Conservation (phyloP, 1,284 basidiomycete species). For the Ganoderma meredithae region DNA sequence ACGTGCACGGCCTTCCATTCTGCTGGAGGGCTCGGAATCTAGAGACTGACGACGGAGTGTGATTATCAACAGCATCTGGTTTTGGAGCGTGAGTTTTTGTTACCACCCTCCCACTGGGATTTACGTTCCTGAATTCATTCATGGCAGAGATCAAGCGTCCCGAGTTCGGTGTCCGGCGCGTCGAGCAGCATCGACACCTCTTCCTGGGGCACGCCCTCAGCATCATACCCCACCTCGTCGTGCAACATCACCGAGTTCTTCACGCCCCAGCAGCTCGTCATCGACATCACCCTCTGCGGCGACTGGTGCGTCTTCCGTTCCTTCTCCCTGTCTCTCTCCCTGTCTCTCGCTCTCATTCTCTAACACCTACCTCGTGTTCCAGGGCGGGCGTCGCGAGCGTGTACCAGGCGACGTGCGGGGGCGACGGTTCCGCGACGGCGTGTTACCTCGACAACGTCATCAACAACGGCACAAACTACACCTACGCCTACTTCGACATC, state of each 20-base stretch:
- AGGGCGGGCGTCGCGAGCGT: slow-evolving; percentile 56
- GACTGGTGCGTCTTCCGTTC: slow-evolving; percentile 47
- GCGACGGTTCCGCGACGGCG: slow-evolving; percentile 38
- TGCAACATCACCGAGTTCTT: slow-evolving; percentile 62
- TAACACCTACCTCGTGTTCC: neutral
- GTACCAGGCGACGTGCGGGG: slow-evolving; percentile 50
- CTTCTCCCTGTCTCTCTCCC: neutral
- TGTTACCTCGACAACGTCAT: slow-evolving; percentile 62
- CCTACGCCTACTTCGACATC: slow-evolving; percentile 61
- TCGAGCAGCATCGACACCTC: slow-evolving; percentile 54
- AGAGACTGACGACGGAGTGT: slow-evolving; percentile 11
- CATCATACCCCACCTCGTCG: slow-evolving; percentile 56
- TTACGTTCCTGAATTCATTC: neutral
- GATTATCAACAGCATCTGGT: slow-evolving; percentile 61
- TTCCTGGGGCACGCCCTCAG: slow-evolving; percentile 66
- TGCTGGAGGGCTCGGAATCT: slow-evolving; percentile 10
- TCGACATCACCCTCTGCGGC: slow-evolving; percentile 68
- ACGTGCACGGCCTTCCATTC: slow-evolving; percentile 19
- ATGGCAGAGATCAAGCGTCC: slow-evolving; percentile 49
- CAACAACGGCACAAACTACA: slow-evolving; percentile 55
- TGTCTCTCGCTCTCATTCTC: neutral
- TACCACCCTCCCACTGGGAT: neutral
- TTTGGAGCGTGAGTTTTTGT: slow-evolving; percentile 57
- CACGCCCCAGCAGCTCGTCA: slow-evolving; percentile 56
- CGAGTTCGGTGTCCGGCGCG: slow-evolving; percentile 34